A percentile compares a stretch with the other conserved stretches of the same genome.
Evolutionary conservation across 2,329 filamentous ascomycete species (phyloP).

Genomic region (Colletotrichum phormii): DNA sequence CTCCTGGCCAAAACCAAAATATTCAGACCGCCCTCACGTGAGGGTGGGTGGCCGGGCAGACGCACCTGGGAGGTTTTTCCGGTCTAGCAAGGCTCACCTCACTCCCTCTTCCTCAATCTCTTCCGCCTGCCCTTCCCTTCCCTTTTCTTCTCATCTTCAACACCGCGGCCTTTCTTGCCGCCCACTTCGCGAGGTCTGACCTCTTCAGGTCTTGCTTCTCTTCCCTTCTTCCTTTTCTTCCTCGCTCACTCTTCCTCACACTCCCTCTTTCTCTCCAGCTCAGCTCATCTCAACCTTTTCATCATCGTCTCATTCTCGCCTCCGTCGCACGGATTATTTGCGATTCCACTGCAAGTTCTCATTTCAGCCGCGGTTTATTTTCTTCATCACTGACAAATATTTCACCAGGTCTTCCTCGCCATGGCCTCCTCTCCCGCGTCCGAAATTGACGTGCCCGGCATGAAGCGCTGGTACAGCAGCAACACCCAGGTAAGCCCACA

Average conservation of each 20-base stretch:
- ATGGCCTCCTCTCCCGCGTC: neutral
- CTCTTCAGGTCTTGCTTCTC: neutral
- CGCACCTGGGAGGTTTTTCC: neutral
- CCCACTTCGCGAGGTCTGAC: neutral
- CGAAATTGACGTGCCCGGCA: neutral
- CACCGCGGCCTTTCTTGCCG: neutral
- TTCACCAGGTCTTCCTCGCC: too few species aligned
- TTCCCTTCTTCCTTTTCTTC: neutral
- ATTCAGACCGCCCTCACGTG: neutral
- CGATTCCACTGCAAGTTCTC: neutral
- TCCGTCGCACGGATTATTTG: neutral
- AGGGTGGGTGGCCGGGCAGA: neutral
- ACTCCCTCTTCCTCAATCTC: too few species aligned
- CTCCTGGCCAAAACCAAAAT: neutral
- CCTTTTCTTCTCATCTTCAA: neutral
- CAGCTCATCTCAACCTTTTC: neutral
- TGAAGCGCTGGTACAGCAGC: neutral
- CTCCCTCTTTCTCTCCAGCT: neutral
- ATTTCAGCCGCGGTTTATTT: neutral
- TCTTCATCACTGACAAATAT: neutral
- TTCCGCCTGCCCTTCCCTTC: neutral
- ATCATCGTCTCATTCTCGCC: neutral
- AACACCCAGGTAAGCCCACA: slow-evolving; percentile 17
- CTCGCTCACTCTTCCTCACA: neutral
- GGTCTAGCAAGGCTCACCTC: too few species aligned